Base-by-base conservation (phyloP, 192 early-diverging fungal species). In the Coemansia aciculifera region DNA sequence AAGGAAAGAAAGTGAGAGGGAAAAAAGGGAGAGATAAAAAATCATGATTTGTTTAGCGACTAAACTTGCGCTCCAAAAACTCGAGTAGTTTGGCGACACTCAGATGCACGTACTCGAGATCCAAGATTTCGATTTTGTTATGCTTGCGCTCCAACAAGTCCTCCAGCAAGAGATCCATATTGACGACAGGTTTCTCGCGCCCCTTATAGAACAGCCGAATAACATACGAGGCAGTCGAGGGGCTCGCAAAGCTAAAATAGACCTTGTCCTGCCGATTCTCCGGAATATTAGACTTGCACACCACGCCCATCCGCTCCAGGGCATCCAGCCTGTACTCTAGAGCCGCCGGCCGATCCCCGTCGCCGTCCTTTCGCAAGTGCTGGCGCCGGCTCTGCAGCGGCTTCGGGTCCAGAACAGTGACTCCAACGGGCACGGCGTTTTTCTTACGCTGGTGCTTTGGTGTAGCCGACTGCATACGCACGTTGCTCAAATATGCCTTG, bases 111-210 rank as follows among this genome's bases (percentile, higher is more conserved):
- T 95, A 96, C 83, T 96, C 95, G 10, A 98, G 84, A 75, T 98
- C 95, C 23, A 98, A 75, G 23, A 92, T 76, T 59, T 92, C 81
- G 8, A 94, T 89, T 37, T 94, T 93, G 71, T 92, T 88, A 81
- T 95, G 93, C 88, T 98, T 95, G 87, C 91, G 91, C 74, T 91
- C 91, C 44, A 92, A 71, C 64, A 93, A 66, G 71, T 93, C 90
- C 72, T 92, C 91, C 49, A 98, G 79, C 63, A 95, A 91, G 67
- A 98, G 85, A 74, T 98, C 95, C 95, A 98, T 98, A 79, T 95
- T 94, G 66, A 98, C 72, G 38, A 98, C 95, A 0, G 95, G 88
- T 62, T 93, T 92, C 43, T 96, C 95, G 32, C 95, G 87, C 31
- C 94, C 93, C 82, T 94, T 94, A 72, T 92, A 96, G 64, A 93